Percentiles rank a stretch among this genome's conserved stretches.
Conservation (phyloP, 2,329 filamentous ascomycete genomes). For the Neodidymelliopsis sp. region DNA sequence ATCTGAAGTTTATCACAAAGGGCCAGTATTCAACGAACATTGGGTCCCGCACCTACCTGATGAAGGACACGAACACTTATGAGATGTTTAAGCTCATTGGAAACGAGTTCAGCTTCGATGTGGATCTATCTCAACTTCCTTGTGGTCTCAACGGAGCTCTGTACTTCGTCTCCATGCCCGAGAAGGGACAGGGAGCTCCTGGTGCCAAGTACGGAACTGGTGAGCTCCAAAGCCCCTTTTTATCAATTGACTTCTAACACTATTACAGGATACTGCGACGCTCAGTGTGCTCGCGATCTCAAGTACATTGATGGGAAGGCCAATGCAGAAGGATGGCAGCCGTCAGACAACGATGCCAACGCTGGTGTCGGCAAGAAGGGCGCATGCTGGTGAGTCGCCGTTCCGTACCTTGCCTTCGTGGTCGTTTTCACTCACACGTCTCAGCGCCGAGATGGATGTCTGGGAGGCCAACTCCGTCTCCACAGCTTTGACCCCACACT, state of each 20-base stretch:
- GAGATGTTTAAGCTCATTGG: conserved; percentile 48
- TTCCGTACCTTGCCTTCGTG: too few species aligned
- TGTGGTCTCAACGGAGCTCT: conserved; percentile 71
- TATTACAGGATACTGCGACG: conserved; percentile 54
- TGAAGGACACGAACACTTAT: conserved; percentile 43
- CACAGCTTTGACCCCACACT: conserved; percentile 69
- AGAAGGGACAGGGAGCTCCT: conserved; percentile 55
- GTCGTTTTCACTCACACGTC: conserved; percentile 51
- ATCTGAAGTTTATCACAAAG: conserved; percentile 64
- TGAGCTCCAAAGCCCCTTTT: conserved; percentile 48
- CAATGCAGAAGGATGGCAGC: conserved; percentile 62
- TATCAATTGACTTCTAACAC: conserved; percentile 18
- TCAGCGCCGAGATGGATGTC: conserved; percentile 63
- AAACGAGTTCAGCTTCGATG: conserved; percentile 50
- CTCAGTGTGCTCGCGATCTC: conserved; percentile 51
- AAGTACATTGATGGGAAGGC: conserved; percentile 62
- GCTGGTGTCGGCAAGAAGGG: conserved; percentile 62
- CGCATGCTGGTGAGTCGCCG: conserved; percentile 61
- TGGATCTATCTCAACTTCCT: conserved; percentile 64
- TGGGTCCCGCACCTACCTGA: conserved; percentile 47
- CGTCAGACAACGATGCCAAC: conserved; percentile 62
- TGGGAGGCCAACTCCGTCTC: conserved; percentile 72
- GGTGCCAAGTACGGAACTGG: conserved; percentile 60
- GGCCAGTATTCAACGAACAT: conserved; percentile 52
- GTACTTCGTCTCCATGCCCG: conserved; percentile 63